phyloP scores from a whole-genome alignment of 2,329 filamentous ascomycete species.

The Trichoderma afroharzianum region DNA sequence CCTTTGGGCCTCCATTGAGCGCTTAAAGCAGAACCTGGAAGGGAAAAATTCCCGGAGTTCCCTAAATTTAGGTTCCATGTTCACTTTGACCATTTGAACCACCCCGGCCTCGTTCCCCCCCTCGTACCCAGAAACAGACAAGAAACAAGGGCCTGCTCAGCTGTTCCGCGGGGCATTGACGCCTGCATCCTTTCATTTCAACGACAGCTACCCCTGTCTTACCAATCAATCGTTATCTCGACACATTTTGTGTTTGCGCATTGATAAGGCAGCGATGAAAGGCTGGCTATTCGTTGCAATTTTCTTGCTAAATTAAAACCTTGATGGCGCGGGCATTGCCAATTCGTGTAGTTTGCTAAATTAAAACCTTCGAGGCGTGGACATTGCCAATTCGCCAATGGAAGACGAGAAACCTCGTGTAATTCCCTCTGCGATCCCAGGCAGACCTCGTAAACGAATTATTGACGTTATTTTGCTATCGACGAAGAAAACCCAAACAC shows the following conservation, averaged over 20 bases:
- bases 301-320: not conserved
- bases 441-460: not conserved
- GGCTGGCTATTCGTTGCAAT: not conserved
- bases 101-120: not conserved
- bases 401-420: not conserved
- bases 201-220: not conserved
- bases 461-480: too few species aligned
- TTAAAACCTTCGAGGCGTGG: not conserved
- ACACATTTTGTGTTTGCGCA: not conserved
- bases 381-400: not conserved
- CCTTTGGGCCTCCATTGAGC: not conserved
- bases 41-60: not conserved
- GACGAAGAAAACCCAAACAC: not conserved
- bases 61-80: not conserved
- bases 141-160: not conserved
- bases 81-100: not conserved
- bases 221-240: not conserved
- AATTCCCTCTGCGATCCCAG: too few species aligned
- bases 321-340: too few species aligned
- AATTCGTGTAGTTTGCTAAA: not conserved
- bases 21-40: not conserved
- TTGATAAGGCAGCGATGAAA: not conserved
- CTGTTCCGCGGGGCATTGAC: not conserved
- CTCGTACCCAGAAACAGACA: not conserved
- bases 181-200: slow-evolving; percentile 11